phyloP scores from a whole-genome alignment of 1,284 basidiomycete genomes.

The Athelia psychrophila region DNA sequence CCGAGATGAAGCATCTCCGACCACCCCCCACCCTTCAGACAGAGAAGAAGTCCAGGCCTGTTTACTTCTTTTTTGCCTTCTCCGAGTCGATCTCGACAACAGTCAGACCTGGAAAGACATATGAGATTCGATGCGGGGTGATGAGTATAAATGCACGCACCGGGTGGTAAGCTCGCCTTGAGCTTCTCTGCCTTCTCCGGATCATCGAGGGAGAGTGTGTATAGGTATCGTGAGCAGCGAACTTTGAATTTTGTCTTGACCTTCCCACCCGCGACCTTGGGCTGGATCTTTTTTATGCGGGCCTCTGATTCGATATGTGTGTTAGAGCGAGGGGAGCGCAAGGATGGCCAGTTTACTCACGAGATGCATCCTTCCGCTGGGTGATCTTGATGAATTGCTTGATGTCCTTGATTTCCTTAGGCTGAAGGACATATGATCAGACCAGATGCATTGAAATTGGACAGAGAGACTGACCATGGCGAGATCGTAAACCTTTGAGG shows the following conservation, averaged over 20 bases:
- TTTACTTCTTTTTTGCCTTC: constrained; percentile 1
- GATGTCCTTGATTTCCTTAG: constrained; percentile 98
- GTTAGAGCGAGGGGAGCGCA: neutral
- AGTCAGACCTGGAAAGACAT: neutral
- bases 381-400: constrained; percentile 99
- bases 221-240: constrained; percentile 95
- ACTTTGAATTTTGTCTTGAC: constrained; percentile 98
- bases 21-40: neutral
- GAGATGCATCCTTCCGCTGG: constrained; percentile 83
- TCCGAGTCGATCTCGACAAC: neutral
- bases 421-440: constrained; percentile 48
- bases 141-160: constrained; percentile 45
- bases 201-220: constrained; percentile 95
- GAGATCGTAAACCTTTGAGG: neutral
- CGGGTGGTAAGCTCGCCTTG: constrained; percentile 92
- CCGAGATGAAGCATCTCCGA: no score
- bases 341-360: constrained; percentile 39
- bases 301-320: constrained; percentile 70
- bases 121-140: neutral
- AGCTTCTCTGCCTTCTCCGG: constrained; percentile 99
- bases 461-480: neutral
- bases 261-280: constrained; percentile 69
- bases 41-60: neutral
- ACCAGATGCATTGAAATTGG: neutral
- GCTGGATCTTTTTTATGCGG: constrained; percentile 92